Evolutionary conservation across 306 rosid species (phyloP).

Genomic region (Begonia peltatifolia): DNA sequence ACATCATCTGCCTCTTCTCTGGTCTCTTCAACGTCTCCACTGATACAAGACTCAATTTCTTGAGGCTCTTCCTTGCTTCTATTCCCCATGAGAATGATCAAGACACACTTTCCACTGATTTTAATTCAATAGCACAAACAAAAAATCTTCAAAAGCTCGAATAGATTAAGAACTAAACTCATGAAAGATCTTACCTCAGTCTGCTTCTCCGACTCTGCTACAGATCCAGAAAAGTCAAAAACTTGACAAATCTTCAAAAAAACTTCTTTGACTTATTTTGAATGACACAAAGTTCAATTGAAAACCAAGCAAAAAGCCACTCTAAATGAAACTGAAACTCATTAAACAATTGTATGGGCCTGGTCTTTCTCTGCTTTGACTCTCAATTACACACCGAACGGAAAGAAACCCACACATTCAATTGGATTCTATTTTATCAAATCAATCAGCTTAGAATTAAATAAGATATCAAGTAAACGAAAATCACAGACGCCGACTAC

Average conservation of each 20-base stretch:
- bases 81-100: conserved; percentile 25
- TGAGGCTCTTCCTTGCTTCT: conserved; percentile 15
- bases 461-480: too few relatives aligned
- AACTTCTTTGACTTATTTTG: neutral
- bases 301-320: neutral
- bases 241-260: conserved; percentile 2
- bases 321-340: conserved; percentile 1
- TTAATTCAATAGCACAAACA: neutral
- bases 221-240: conserved; percentile 7
- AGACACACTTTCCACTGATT: conserved; percentile 5
- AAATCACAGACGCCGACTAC: too few relatives aligned
- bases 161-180: neutral
- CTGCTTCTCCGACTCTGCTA: conserved; percentile 1
- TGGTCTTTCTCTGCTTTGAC: conserved; percentile 5
- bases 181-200: conserved; percentile 14
- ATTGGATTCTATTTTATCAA: neutral
- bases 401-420: conserved; percentile 9
- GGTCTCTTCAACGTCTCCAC: conserved; percentile 25
- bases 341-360: neutral
- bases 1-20: conserved; percentile 29
- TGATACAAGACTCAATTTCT: conserved; percentile 33
- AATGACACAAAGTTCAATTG: neutral
- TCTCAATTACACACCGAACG: neutral
- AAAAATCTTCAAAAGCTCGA: neutral
- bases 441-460: too few relatives aligned